Conservation (phyloP, 2,329 filamentous ascomycete species). For the Botrytis elliptica region DNA sequence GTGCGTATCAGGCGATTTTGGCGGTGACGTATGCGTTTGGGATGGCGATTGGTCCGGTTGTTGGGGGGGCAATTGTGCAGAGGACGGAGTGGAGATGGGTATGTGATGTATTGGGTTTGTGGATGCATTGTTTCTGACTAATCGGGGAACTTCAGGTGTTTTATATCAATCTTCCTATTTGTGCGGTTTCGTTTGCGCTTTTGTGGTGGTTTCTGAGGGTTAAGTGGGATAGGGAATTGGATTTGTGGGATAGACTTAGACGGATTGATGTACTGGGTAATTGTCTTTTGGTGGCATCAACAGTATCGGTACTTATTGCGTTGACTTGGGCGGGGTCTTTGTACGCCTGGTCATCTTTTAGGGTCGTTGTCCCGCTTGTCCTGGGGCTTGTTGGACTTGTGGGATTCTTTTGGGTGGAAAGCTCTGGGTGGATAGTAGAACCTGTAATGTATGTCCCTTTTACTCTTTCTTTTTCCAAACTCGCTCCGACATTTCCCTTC, state of each 20-base stretch:
- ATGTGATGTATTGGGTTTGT: no score
- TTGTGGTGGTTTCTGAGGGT: not conserved
- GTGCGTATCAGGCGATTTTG: constrained; percentile 43
- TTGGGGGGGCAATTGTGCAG: constrained; percentile 29
- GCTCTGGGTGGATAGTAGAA: not conserved
- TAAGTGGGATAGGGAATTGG: not conserved
- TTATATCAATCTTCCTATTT: constrained; percentile 24
- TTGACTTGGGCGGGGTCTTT: not conserved
- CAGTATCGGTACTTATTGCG: not conserved
- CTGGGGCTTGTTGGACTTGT: not conserved
- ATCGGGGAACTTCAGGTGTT: not conserved
- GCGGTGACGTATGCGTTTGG: not conserved
- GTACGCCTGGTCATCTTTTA: not conserved
- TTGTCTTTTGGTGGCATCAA: not conserved
- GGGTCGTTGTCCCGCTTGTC: not conserved
- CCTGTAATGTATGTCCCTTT: not conserved
- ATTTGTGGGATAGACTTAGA: constrained; percentile 25
- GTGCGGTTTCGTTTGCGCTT: constrained; percentile 7
- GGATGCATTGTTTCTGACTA: no score
- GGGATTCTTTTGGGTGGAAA: not conserved
- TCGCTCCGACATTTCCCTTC: not conserved
- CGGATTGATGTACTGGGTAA: not conserved
- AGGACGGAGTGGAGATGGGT: not conserved
- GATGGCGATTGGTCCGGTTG: constrained; percentile 26
- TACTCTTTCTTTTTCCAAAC: not conserved